A percentile compares a stretch with the other conserved stretches of the same genome.
Conservation (phyloP, 768 basidiomycete species). For the Lactarius vividus region DNA sequence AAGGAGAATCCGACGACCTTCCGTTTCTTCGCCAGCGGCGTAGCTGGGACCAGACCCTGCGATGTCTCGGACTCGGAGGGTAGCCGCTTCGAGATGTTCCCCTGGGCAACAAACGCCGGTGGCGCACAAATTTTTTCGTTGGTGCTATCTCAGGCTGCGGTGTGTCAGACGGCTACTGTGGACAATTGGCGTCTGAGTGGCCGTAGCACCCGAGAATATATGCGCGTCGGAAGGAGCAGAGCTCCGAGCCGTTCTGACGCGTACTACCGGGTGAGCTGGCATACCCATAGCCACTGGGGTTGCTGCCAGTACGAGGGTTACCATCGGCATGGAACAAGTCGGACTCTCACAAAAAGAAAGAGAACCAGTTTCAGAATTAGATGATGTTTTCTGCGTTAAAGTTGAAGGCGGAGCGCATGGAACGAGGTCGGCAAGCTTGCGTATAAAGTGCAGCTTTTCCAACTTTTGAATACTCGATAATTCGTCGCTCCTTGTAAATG, state of each 20-base stretch:
- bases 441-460: slow-evolving; percentile 54
- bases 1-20: neutral
- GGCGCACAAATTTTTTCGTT: neutral
- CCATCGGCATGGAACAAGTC: neutral
- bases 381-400: neutral
- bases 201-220: neutral
- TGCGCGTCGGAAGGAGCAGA: slow-evolving; percentile 2
- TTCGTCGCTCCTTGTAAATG: slow-evolving; percentile 60
- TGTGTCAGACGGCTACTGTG: neutral
- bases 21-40: neutral
- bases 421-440: slow-evolving; percentile 38
- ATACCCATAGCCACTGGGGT: neutral
- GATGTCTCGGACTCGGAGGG: neutral
- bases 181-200: neutral
- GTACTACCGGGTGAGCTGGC: neutral
- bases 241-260: neutral
- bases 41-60: slow-evolving; percentile 2
- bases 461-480: slow-evolving; percentile 70
- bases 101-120: neutral
- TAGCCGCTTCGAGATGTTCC: neutral
- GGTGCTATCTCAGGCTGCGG: neutral
- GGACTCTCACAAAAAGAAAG: neutral
- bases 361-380: neutral
- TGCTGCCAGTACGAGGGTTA: neutral
- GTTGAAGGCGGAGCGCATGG: neutral